These are phyloP conservation scores for button mushroom (Agaricus bisporus) DNA, from an alignment of 768 basidiomycete species.

Conservation along the genomic window DNA sequence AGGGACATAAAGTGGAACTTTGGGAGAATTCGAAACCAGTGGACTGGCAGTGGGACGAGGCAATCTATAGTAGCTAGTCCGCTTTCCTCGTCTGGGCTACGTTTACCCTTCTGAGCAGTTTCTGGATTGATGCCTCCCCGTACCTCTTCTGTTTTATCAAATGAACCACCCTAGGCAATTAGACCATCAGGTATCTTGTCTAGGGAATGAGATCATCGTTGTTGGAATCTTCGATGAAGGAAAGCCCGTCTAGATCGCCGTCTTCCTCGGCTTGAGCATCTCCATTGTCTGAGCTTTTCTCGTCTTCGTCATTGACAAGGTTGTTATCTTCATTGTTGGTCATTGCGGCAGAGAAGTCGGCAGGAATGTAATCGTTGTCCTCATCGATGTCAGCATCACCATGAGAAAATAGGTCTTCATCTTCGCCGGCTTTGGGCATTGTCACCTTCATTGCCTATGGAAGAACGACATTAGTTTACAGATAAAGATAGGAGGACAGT, in stretches of 20 bases:
- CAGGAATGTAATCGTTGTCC: slow-evolving; percentile 20
- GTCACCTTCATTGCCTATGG: slow-evolving; percentile 82
- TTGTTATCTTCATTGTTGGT: slow-evolving; percentile 18
- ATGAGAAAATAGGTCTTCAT: slow-evolving; percentile 35
- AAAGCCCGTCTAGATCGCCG: slow-evolving; percentile 35
- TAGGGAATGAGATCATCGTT: slow-evolving; percentile 63
- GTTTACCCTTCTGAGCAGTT: slow-evolving; percentile 30
- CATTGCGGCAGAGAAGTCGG: slow-evolving; percentile 15
- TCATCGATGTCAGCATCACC: slow-evolving; percentile 23
- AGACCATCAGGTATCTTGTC: slow-evolving; percentile 53
- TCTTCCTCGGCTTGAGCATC: slow-evolving; percentile 21
- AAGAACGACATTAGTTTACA: not conserved
- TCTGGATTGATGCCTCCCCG: slow-evolving; percentile 45
- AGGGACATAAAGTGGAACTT: too few species aligned
- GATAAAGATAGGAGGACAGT: not conserved
- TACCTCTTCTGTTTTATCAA: slow-evolving; percentile 40
- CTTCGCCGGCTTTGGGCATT: slow-evolving; percentile 61
- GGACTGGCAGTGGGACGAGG: too few species aligned
- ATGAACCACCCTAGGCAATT: slow-evolving; percentile 55
- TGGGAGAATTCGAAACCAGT: too few species aligned
- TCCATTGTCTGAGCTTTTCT: slow-evolving; percentile 22
- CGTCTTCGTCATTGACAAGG: slow-evolving; percentile 14
- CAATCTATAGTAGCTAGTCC: too few species aligned
- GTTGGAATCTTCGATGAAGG: slow-evolving; percentile 60
- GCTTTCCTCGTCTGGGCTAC: too few species aligned